These are phyloP conservation scores for Forsythia viridissima DNA, from an alignment of 257 asterid genomes.

Conservation along the genomic window DNA sequence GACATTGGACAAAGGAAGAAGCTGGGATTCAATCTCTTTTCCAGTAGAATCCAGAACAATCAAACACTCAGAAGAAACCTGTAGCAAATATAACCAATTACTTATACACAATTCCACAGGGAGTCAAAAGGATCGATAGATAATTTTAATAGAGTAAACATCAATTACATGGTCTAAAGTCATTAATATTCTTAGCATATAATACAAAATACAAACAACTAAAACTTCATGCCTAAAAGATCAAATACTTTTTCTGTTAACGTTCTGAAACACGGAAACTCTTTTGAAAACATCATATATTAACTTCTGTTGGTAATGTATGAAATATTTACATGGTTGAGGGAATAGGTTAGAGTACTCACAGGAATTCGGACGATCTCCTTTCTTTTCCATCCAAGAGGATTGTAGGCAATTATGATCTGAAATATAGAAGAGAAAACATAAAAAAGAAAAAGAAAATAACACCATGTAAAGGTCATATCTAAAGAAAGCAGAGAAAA, in stretches of 20 bases:
- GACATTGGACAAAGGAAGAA: conserved; percentile 56
- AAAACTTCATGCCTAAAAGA: not conserved
- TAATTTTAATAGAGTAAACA: conserved; percentile 5
- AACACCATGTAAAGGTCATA: conserved; percentile 16
- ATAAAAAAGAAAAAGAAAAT: not conserved
- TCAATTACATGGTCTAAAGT: not conserved
- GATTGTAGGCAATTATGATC: conserved; percentile 71
- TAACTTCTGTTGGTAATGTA: conserved; percentile 4
- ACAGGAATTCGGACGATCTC: conserved; percentile 78
- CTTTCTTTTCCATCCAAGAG: conserved; percentile 78
- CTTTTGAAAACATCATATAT: conserved; percentile 6
- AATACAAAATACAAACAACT: not conserved
- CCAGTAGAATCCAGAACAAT: conserved; percentile 71
- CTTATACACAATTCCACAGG: conserved; percentile 3
- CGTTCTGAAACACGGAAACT: not conserved
- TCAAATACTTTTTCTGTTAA: not conserved
- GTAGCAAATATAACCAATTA: conserved; percentile 29
- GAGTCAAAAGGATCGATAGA: conserved; percentile 15
- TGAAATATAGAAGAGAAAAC: conserved; percentile 18
- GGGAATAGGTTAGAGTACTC: conserved; percentile 35
- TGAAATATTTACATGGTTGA: conserved; percentile 5
- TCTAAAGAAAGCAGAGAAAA: conserved; percentile 8
- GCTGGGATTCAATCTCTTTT: conserved; percentile 65
- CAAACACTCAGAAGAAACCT: conserved; percentile 64
- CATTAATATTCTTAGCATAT: not conserved